Percentiles rank a stretch among this genome's conserved stretches.
Conservation (phyloP, 2,329 filamentous ascomycete genomes). For the Raffaelea ambrosiae region DNA sequence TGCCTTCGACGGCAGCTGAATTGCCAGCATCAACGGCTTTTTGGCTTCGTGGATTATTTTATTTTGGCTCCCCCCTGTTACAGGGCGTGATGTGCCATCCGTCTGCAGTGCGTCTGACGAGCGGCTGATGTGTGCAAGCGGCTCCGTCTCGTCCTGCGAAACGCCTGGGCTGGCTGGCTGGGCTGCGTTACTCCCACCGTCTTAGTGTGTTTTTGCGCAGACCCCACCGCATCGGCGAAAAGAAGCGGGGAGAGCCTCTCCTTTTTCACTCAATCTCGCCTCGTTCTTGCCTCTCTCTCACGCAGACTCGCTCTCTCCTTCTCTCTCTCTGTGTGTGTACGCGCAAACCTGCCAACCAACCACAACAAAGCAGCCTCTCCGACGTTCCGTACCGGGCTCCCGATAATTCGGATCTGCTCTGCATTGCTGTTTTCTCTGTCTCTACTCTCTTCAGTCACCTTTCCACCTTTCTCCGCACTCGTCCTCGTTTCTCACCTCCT, state of each 20-base stretch:
- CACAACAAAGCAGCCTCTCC: not conserved
- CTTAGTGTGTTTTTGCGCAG: slow-evolving; percentile 11
- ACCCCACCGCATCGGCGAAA: slow-evolving; percentile 14
- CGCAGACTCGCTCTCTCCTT: not conserved
- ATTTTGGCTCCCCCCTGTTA: too few species aligned
- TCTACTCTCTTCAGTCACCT: not conserved
- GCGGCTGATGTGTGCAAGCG: not conserved
- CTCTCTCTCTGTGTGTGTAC: not conserved
- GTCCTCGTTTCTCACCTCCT: not conserved
- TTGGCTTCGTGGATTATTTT: too few species aligned
- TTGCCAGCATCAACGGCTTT: too few species aligned
- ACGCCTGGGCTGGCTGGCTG: not conserved
- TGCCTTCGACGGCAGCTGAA: too few species aligned
- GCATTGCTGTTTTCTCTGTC: not conserved
- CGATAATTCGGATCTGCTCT: too few species aligned
- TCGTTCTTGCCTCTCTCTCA: not conserved
- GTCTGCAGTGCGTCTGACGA: too few species aligned
- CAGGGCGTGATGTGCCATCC: too few species aligned
- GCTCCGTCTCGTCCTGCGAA: too few species aligned
- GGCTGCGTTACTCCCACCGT: slow-evolving; percentile 3
- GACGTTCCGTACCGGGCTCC: not conserved
- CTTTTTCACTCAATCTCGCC: slow-evolving; percentile 12
- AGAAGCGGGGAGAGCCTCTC: slow-evolving; percentile 15
- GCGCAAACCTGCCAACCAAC: too few species aligned
- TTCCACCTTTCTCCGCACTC: slow-evolving; percentile 8